Evolutionary conservation across 192 early-diverging fungal species (phyloP).

Genomic region (Dispira parvispora): DNA sequence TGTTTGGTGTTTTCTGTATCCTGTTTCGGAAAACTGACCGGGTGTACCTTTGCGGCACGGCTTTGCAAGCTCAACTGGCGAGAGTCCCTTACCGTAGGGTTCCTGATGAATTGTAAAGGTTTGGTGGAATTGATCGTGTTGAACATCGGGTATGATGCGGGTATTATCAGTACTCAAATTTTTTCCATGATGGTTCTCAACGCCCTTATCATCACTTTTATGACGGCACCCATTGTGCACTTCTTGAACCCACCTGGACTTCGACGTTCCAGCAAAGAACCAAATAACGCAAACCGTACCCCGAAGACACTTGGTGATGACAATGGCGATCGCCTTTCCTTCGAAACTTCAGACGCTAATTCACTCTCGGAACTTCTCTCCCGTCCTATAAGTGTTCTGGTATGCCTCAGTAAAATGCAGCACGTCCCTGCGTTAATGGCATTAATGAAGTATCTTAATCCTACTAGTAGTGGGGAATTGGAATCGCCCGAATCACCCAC

Average conservation of each 20-base stretch:
- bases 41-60: constrained; percentile 53
- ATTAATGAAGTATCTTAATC: constrained; percentile 37
- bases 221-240: constrained; percentile 63
- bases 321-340: neutral
- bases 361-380: constrained; percentile 12
- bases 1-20: constrained; percentile 60
- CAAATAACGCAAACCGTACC: too few species aligned
- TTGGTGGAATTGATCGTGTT: constrained; percentile 92
- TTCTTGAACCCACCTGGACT: constrained; percentile 56
- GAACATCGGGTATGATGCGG: constrained; percentile 76
- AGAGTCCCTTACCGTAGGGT: constrained; percentile 70
- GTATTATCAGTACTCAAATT: constrained; percentile 54
- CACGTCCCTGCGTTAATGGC: constrained; percentile 53
- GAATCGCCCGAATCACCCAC: too few species aligned
- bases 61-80: constrained; percentile 58
- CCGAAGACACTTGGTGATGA: neutral
- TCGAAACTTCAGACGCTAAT: neutral
- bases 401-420: constrained; percentile 42
- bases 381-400: constrained; percentile 27
- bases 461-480: constrained; percentile 1
- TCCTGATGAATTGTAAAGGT: constrained; percentile 93
- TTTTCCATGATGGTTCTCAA: constrained; percentile 64
- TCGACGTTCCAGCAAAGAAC: constrained; percentile 26
- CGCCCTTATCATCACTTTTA: constrained; percentile 74
- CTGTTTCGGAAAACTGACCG: constrained; percentile 71